phyloP scores from a whole-genome alignment of 768 basidiomycete species.

The Termitomyces sp. region DNA sequence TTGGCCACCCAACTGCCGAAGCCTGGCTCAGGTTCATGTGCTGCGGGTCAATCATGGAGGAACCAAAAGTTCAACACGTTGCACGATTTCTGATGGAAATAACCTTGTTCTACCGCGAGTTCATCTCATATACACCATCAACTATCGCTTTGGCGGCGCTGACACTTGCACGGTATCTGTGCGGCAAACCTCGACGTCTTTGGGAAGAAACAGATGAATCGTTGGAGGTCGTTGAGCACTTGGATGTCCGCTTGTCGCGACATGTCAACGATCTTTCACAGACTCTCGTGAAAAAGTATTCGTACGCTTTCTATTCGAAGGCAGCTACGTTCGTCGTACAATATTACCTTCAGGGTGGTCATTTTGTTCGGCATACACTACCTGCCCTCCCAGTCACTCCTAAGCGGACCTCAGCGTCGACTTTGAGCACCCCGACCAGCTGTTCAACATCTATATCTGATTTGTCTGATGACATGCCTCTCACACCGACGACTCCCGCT shows the following conservation, averaged over 20 bases:
- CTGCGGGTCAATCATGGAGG: slow-evolving; percentile 71
- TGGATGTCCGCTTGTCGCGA: slow-evolving; percentile 83
- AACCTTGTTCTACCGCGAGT: slow-evolving; percentile 96
- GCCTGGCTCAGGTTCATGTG: slow-evolving; percentile 90
- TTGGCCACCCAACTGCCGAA: slow-evolving; percentile 97
- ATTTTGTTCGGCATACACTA: slow-evolving; percentile 47
- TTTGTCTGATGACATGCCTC: slow-evolving; percentile 76
- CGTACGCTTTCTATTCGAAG: slow-evolving; percentile 93
- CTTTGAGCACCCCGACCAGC: slow-evolving; percentile 69
- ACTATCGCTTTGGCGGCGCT: slow-evolving; percentile 87
- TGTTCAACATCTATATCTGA: slow-evolving; percentile 70
- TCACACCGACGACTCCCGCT: slow-evolving; percentile 71
- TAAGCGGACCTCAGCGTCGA: slow-evolving; percentile 46
- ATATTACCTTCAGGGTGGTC: slow-evolving; percentile 87
- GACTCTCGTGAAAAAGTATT: slow-evolving; percentile 97
- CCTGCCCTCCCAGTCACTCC: slow-evolving; percentile 64
- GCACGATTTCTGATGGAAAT: slow-evolving; percentile 99
- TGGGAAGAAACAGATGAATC: slow-evolving; percentile 85
- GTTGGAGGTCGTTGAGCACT: slow-evolving; percentile 74
- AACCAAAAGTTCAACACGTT: slow-evolving; percentile 88
- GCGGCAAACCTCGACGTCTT: slow-evolving; percentile 69
- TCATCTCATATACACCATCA: slow-evolving; percentile 79
- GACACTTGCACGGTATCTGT: slow-evolving; percentile 83
- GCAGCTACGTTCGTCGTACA: slow-evolving; percentile 91
- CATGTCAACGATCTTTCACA: slow-evolving; percentile 92